Conservation (phyloP, 2,329 filamentous ascomycete species). For the Cyclaneusma minus region DNA sequence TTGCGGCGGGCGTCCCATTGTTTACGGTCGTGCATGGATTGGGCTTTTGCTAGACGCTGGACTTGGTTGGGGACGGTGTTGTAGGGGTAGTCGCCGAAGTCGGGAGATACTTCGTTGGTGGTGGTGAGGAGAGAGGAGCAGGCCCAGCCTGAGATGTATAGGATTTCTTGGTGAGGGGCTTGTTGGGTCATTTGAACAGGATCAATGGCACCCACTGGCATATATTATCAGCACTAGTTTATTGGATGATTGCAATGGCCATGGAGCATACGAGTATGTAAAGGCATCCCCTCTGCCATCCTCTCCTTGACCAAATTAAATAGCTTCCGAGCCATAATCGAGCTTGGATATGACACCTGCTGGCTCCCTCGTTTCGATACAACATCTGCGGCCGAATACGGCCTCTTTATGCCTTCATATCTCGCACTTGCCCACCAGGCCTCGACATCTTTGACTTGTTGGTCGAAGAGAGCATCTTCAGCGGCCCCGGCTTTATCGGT, state of each 20-base stretch:
- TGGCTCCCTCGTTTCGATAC: constrained; percentile 85
- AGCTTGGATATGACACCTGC: constrained; percentile 79
- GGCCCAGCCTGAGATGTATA: constrained; percentile 95
- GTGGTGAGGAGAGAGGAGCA: constrained; percentile 85
- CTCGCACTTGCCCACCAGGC: constrained; percentile 81
- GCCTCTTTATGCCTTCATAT: constrained; percentile 78
- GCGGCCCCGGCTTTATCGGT: constrained; percentile 60
- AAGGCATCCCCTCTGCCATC: constrained; percentile 66
- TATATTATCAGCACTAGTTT: constrained; percentile 6
- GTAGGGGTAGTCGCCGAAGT: constrained; percentile 98
- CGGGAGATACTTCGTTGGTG: constrained; percentile 93
- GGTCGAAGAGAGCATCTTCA: constrained; percentile 74
- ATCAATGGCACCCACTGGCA: constrained; percentile 83
- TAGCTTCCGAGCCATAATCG: constrained; percentile 85
- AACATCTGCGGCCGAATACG: constrained; percentile 80
- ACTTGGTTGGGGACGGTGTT: constrained; percentile 98
- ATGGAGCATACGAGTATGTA: constrained; percentile 59
- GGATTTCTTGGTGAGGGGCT: constrained; percentile 84
- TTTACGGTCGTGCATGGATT: constrained; percentile 92
- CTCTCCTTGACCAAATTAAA: constrained; percentile 78
- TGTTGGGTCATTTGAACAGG: constrained; percentile 99
- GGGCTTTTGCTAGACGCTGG: constrained; percentile 87
- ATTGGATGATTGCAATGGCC: background rate
- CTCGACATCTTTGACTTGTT: constrained; percentile 72
- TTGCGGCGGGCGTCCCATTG: constrained; percentile 79